phyloP scores from a whole-genome alignment of 2,329 filamentous ascomycete genomes.

The Ceratocystis smalleyi region DNA sequence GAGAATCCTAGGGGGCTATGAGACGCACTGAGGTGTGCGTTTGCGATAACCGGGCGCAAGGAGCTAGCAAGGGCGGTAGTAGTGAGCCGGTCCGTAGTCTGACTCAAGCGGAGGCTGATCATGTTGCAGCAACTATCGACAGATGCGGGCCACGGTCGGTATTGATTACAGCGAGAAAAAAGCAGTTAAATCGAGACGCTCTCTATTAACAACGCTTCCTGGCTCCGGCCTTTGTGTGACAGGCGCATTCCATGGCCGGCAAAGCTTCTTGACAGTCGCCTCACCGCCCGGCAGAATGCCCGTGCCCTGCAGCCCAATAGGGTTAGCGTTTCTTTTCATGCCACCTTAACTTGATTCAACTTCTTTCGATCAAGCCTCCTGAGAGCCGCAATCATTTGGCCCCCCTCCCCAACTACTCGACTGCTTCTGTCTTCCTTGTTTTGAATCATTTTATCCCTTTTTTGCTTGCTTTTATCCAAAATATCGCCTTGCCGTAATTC shows the following conservation, averaged over 20 bases:
- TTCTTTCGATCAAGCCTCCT: slow-evolving; percentile 24
- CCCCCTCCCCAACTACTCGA: neutral
- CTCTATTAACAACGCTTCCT: neutral
- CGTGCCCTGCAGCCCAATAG: slow-evolving; percentile 19
- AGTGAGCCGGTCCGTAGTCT: neutral
- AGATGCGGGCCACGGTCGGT: neutral
- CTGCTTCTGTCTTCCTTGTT: neutral
- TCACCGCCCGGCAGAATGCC: slow-evolving; percentile 28
- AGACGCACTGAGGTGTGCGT: slow-evolving; percentile 41
- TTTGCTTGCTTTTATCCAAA: slow-evolving; percentile 1
- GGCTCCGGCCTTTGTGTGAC: neutral
- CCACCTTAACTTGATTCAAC: slow-evolving; percentile 28
- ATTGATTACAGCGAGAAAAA: neutral
- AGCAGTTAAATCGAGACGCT: neutral
- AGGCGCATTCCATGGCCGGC: neutral
- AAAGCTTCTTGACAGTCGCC: neutral
- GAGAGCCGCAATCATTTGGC: slow-evolving; percentile 19
- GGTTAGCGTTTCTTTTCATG: slow-evolving; percentile 28
- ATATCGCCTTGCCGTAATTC: slow-evolving; percentile 2
- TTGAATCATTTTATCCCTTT: slow-evolving; percentile 1
- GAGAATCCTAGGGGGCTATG: slow-evolving; percentile 29
- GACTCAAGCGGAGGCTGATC: neutral
- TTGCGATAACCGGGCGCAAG: slow-evolving; percentile 23
- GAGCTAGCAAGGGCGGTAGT: slow-evolving; percentile 24
- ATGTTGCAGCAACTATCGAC: neutral